Evolutionary conservation across 2,329 filamentous ascomycete species (phyloP), one percentile per base, ranked within the genome.

Genomic region (Pseudogymnoascus sp.): DNA sequence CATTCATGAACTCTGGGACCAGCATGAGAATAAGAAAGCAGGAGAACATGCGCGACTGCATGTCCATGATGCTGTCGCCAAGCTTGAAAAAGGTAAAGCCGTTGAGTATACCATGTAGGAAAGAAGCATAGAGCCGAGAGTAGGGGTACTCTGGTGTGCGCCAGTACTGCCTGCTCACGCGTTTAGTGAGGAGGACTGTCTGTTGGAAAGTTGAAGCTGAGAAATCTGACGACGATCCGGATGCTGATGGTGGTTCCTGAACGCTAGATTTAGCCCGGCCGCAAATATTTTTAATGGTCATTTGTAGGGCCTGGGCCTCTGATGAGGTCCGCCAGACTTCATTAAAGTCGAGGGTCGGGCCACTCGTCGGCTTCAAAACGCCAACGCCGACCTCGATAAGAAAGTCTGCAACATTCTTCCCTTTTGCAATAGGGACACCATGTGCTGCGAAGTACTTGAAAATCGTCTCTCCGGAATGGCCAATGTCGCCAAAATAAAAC

Each of bases 81-180:
- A 85, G 75, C 69, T 77, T 78, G 81, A 81, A 85, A 67, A 84
- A 85, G 0, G 78, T 77, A 64, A 85, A 85, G 1, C 81, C 82
- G 66, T 82, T 83, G 71, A 85, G 82, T 0, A 85, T 74, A 0
- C 77, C 80, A 0, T 76, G 77, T 10, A 74, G 72, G 19, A 84
- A 72, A 66, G 84, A 82, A 1, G 84, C 80, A 71, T 90, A 91
- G 23, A 92, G 74, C 69, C 90, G 90, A 61, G 85, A 84, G 71
- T 90, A 91, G 60, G 90, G 76, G 71, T 92, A 92, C 0, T 82
- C 84, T 0, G 88, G 85, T 63, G 89, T 84, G 12, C 89, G 80
- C 87, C 87, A 91, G 74, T 90, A 85, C 65, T 89, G 82, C 3
- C 76, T 75, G 71, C 90, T 90, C 57, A 86, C 79, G 19, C 89